Evolutionary conservation across 139 green algal species (phyloP).

Genomic region (Mesotaenium endlicherianum): DNA sequence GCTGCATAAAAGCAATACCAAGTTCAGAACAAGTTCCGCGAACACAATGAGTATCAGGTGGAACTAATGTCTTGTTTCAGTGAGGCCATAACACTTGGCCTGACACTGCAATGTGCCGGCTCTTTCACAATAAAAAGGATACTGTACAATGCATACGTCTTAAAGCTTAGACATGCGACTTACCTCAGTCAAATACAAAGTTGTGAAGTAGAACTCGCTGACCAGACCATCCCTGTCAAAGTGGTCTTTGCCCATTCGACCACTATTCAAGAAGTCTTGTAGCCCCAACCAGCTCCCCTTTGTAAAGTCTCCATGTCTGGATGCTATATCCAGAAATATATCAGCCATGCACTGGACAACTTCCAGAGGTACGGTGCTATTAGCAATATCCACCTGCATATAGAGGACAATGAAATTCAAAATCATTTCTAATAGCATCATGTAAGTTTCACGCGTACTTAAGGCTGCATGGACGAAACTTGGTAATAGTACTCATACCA

Average conservation of each 20-base stretch:
- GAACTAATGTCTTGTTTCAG: too few species aligned
- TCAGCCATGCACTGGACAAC: not conserved
- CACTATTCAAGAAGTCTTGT: conserved; percentile 27
- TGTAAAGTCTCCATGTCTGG: conserved; percentile 2
- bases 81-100: too few species aligned
- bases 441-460: too few species aligned
- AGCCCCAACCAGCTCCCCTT: conserved; percentile 13
- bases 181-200: conserved; percentile 14
- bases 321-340: not conserved
- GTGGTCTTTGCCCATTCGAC: conserved; percentile 44
- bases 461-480: too few species aligned
- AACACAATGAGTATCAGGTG: too few species aligned
- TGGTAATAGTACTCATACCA: too few species aligned
- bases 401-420: too few species aligned
- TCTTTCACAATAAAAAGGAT: conserved; percentile 2
- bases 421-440: too few species aligned
- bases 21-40: not conserved
- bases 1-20: not conserved
- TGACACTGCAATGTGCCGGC: not conserved
- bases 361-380: not conserved
- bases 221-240: conserved; percentile 30
- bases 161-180: not conserved
- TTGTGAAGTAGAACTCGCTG: conserved; percentile 33
- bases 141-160: not conserved
- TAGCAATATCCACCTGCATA: not conserved